Evolutionary conservation across 805 yeast genomes (phyloP).

Genomic region (Blastobotrys chiropterorum): DNA sequence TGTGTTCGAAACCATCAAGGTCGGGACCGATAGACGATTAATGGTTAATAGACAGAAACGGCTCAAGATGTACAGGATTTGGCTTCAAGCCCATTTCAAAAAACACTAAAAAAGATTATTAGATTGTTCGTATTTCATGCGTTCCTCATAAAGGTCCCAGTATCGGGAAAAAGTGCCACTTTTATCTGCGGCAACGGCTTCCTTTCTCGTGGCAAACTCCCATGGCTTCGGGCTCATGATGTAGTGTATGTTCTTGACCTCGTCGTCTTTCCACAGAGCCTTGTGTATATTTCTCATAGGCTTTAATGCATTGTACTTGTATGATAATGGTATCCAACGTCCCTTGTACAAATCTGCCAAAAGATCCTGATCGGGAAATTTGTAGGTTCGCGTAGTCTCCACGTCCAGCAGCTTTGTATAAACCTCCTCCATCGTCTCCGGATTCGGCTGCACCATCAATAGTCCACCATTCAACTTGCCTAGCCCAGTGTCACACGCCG

Average conservation of each 20-base stretch:
- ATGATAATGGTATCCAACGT: conserved; percentile 47
- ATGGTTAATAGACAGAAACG: conserved; percentile 88
- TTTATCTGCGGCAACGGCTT: not conserved
- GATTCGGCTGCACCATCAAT: conserved; percentile 43
- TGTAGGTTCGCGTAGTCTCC: conserved; percentile 36
- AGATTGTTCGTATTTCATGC: not conserved
- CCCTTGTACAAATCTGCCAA: conserved; percentile 47
- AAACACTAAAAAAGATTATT: conserved; percentile 20
- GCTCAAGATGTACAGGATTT: conserved; percentile 91
- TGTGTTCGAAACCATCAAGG: conserved; percentile 60
- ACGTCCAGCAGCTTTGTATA: conserved; percentile 39
- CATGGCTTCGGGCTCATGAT: conserved; percentile 58
- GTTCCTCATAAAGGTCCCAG: conserved; percentile 74
- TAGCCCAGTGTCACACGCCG: conserved; percentile 38
- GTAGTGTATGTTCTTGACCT: conserved; percentile 52
- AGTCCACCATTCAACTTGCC: conserved; percentile 56
- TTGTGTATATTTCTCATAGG: conserved; percentile 42
- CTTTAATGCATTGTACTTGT: conserved; percentile 51
- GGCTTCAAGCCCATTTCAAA: conserved; percentile 90
- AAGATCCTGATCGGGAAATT: conserved; percentile 54
- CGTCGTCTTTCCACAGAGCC: conserved; percentile 41
- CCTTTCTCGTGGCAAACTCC: conserved; percentile 29
- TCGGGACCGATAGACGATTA: conserved; percentile 86
- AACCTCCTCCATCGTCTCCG: conserved; percentile 13
- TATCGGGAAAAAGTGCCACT: conserved; percentile 30